Base-by-base conservation (phyloP, 176 grass and related monocot species). In the Zizania latifolia region DNA sequence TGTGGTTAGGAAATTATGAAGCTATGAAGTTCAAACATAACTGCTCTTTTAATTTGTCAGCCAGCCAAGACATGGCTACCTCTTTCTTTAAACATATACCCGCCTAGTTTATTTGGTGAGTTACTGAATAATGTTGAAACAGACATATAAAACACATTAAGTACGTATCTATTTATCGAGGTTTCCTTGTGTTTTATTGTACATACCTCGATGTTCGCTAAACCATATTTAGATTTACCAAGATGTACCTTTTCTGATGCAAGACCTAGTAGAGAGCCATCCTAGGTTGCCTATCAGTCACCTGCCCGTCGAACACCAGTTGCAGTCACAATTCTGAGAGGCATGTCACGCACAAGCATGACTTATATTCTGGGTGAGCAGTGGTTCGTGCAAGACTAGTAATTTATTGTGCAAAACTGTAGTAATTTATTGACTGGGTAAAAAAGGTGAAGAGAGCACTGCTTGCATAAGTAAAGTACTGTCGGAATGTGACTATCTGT, bases 381-480 rank as follows among this genome's bases (percentile, higher is more conserved):
- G 39, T 60, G 12, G 38, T 36, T 43, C 39, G 5, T 60, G 29
- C 28, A 48, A 58, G 71, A 27, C 31, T 59, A 62, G 55, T 54
- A 29, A 59, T 72, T 17, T 51, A 81, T 71, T 65, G 1, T 60
- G 29, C 28, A 48, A 58, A 70, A 27, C 31, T 62, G 14, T 59
- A 62, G 55, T 54, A 29, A 59, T 72, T 17, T 51, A 81, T 71
- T 65, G 1, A 65, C 51, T 19, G 16, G 34, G 48, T 53, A 53
- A 16, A 74, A 53, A 39, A 26, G 33, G 69, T 67, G 31, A 79
- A 39, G 30, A 65, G 55, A 87, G 2, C 56, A 78, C 71, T 62
- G 10, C 39, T 72, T 63, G 58, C 6, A 30, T 72, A 27, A 1
- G 58, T 67, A 63, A 62, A 63, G 13, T 72, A 38, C 16, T 71